Evolutionary conservation across 768 basidiomycete genomes (phyloP).

Genomic region (Hygrocybe punicea): DNA sequence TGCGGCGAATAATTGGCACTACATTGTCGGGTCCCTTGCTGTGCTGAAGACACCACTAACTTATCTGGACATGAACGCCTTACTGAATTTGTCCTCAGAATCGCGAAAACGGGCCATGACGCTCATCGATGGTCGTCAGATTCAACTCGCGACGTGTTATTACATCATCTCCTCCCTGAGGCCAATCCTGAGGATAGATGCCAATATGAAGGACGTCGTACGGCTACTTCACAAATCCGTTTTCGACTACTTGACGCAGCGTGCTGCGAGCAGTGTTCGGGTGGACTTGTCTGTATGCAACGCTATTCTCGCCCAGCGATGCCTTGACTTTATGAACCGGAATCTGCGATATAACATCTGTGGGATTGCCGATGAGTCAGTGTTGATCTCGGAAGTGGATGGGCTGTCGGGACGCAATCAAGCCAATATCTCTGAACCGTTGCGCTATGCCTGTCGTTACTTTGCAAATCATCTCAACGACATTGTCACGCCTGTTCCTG

Average conservation of each 20-base stretch:
- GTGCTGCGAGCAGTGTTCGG: neutral
- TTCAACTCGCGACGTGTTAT: neutral
- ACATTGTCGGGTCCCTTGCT: neutral
- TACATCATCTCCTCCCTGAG: neutral
- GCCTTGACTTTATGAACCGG: neutral
- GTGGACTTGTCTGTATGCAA: neutral
- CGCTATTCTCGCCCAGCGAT: neutral
- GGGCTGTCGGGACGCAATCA: neutral
- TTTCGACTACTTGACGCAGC: neutral
- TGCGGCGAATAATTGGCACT: neutral
- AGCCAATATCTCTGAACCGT: neutral
- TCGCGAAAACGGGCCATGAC: neutral
- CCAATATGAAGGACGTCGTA: neutral
- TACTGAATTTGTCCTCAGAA: neutral
- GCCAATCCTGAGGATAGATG: neutral
- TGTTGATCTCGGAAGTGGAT: neutral
- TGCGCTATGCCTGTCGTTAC: constrained; percentile 1
- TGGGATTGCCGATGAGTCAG: neutral
- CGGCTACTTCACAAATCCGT: constrained; percentile 2
- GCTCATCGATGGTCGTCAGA: neutral
- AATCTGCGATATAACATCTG: constrained; percentile 1
- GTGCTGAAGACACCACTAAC: neutral
- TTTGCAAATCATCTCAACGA: neutral
- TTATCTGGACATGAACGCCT: neutral
- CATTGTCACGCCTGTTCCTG: neutral